A percentile compares a stretch with the other conserved stretches of the same genome.
Conservation (phyloP, 495 filamentous ascomycete species). For the Aspergillus nidulans region DNA sequence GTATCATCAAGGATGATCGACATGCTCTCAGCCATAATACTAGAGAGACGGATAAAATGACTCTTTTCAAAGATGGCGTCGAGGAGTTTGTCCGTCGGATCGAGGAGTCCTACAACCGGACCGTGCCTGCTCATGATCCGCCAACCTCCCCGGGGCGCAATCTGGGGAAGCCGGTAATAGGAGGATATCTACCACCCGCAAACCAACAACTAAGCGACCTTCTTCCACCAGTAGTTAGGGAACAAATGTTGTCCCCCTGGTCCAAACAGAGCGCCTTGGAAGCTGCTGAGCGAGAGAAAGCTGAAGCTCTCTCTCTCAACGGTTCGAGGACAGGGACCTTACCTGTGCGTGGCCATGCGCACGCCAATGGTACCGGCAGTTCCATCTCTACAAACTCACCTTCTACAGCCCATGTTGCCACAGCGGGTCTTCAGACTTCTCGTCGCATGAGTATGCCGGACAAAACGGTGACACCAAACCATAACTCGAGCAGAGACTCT, state of each 20-base stretch:
- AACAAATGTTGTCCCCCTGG: slow-evolving; percentile 76
- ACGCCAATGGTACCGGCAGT: slow-evolving; percentile 49
- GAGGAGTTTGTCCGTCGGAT: slow-evolving; percentile 67
- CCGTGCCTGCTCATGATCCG: slow-evolving; percentile 57
- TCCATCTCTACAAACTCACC: slow-evolving; percentile 27
- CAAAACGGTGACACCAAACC: slow-evolving; percentile 47
- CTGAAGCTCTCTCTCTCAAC: slow-evolving; percentile 62
- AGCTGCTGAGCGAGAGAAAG: slow-evolving; percentile 61
- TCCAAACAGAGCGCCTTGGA: slow-evolving; percentile 63
- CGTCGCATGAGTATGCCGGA: slow-evolving; percentile 42
- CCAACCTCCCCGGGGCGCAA: slow-evolving; percentile 65
- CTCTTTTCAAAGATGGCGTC: slow-evolving; percentile 33
- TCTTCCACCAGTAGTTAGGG: slow-evolving; percentile 47
- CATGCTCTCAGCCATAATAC: slow-evolving; percentile 9
- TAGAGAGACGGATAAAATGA: slow-evolving; percentile 16
- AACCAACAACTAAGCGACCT: slow-evolving; percentile 35
- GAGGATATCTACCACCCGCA: slow-evolving; percentile 28
- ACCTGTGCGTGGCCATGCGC: slow-evolving; percentile 51
- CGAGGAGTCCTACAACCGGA: slow-evolving; percentile 59
- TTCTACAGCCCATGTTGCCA: slow-evolving; percentile 22
- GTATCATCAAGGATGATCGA: slow-evolving; percentile 32
- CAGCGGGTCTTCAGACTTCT: slow-evolving; percentile 23
- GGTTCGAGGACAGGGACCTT: slow-evolving; percentile 65
- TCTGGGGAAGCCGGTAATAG: slow-evolving; percentile 57
- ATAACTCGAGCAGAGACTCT: slow-evolving; percentile 56